Percentiles rank a stretch among this genome's conserved stretches.
Conservation (phyloP, 495 filamentous ascomycete species). For the Podospora sp. region DNA sequence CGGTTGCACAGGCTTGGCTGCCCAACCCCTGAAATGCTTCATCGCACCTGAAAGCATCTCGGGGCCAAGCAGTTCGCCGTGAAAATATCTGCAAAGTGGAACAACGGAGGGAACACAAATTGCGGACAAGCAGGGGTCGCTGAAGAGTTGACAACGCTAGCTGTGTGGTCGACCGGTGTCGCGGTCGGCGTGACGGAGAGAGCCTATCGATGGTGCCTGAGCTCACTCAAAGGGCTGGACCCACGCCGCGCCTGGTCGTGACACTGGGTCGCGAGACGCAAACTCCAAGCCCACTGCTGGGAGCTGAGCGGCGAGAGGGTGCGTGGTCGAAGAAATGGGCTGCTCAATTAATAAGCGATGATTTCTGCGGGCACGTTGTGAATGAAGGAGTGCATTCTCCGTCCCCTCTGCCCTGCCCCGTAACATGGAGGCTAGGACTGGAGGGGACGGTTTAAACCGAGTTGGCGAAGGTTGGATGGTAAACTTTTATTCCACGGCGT, state of each 20-base stretch:
- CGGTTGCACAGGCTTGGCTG: background rate
- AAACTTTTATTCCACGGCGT: background rate
- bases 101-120: conserved; percentile 1
- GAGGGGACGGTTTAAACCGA: background rate
- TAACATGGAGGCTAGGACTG: too few species aligned
- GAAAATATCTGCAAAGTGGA: conserved; percentile 16
- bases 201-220: conserved; percentile 23
- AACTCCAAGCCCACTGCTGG: background rate
- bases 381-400: too few species aligned
- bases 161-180: conserved; percentile 11
- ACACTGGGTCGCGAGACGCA: conserved; percentile 27
- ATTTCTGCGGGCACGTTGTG: too few species aligned
- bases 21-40: conserved; percentile 1
- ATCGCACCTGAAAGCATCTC: background rate
- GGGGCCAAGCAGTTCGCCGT: background rate
- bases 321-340: too few species aligned
- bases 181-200: background rate
- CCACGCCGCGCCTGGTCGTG: conserved; percentile 17
- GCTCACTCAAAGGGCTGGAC: conserved; percentile 2
- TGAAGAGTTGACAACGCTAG: conserved; percentile 17
- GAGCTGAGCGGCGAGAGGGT: too few species aligned
- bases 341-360: too few species aligned
- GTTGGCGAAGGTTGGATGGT: background rate
- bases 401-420: too few species aligned
- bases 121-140: conserved; percentile 22